phyloP scores from a whole-genome alignment of 345 rosid genomes.

The Linum tenue region DNA sequence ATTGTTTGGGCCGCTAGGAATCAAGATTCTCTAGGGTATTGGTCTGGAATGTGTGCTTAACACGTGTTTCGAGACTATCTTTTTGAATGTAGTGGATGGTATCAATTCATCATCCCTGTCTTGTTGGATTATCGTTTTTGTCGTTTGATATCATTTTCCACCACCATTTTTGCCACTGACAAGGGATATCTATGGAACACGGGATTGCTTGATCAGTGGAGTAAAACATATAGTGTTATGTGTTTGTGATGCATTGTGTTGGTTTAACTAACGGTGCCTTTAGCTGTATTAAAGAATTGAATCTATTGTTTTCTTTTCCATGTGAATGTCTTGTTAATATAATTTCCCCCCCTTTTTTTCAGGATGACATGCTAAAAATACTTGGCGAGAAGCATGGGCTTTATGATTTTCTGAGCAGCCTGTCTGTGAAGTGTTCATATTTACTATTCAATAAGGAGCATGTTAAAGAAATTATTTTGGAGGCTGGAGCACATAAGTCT shows the following conservation, averaged over 20 bases:
- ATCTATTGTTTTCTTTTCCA: no score
- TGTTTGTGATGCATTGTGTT: neutral
- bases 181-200: no score
- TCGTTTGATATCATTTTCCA: no score
- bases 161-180: no score
- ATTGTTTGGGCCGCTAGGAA: neutral
- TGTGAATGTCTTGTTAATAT: no score
- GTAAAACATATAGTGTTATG: no score
- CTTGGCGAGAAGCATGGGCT: conserved; percentile 84
- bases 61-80: neutral
- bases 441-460: conserved; percentile 80
- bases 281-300: neutral
- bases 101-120: no score
- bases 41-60: neutral
- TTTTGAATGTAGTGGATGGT: neutral
- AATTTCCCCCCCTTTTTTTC: conserved; percentile 18
- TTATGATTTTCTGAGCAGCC: conserved; percentile 70
- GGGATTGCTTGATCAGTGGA: no score
- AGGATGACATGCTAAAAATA: conserved; percentile 86
- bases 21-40: neutral
- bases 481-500: conserved; percentile 52
- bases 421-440: conserved; percentile 83
- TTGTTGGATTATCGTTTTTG: no score
- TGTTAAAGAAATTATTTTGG: conserved; percentile 68
- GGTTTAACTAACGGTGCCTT: neutral